Conservation (phyloP, 495 filamentous ascomycete genomes). For the Hapsidospora chrysogenum region DNA sequence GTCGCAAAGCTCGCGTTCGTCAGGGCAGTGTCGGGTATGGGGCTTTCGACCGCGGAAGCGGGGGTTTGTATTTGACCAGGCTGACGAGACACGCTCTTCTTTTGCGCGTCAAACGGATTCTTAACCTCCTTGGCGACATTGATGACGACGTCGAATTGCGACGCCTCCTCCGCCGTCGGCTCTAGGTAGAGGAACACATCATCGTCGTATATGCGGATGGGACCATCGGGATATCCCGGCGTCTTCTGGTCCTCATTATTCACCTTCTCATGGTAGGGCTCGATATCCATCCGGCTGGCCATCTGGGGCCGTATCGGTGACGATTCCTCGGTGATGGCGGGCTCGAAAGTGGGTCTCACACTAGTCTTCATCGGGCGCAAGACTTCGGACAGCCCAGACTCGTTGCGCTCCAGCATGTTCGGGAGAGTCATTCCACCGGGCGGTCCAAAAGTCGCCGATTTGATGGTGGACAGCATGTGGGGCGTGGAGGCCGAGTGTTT, state of each 20-base stretch:
- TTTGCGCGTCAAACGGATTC: constrained; percentile 54
- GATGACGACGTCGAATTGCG: constrained; percentile 78
- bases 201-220: constrained; percentile 82
- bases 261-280: constrained; percentile 32
- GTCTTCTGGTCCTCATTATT: constrained; percentile 63
- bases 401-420: constrained; percentile 28
- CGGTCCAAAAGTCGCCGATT: constrained; percentile 34
- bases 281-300: constrained; percentile 32
- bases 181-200: constrained; percentile 87
- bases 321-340: constrained; percentile 58
- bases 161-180: constrained; percentile 70
- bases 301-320: constrained; percentile 48
- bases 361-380: constrained; percentile 24
- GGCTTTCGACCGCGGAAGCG: constrained; percentile 17
- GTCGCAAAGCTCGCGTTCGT: constrained; percentile 57
- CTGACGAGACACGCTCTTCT: constrained; percentile 15
- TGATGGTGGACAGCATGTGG: constrained; percentile 34
- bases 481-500: constrained; percentile 40
- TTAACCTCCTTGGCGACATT: constrained; percentile 90
- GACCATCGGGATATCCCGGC: constrained; percentile 83
- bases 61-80: constrained; percentile 4
- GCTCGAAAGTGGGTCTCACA: constrained; percentile 11
- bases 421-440: constrained; percentile 36
- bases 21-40: constrained; percentile 51
- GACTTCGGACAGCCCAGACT: constrained; percentile 28